Percentiles rank a stretch among this genome's conserved stretches.
Conservation (phyloP, 805 yeast species). For the Metschnikowia kofuensis region DNA sequence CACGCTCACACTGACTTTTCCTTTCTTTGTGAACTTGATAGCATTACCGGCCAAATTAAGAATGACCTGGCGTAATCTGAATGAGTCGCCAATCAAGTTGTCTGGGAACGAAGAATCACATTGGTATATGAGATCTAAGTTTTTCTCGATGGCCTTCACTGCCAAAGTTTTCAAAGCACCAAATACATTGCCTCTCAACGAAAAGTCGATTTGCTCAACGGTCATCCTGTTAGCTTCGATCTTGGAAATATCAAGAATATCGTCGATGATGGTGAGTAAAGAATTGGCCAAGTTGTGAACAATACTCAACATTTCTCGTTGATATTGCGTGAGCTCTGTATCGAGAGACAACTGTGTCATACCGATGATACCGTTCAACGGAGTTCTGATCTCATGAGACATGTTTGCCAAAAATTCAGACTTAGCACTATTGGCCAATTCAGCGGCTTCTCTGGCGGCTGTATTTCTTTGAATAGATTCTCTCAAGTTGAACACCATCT, state of each 20-base stretch:
- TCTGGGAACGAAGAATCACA: slow-evolving; percentile 89
- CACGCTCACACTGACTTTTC: slow-evolving; percentile 76
- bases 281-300: slow-evolving; percentile 88
- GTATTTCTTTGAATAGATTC: slow-evolving; percentile 90
- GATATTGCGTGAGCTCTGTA: slow-evolving; percentile 86
- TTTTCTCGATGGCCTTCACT: slow-evolving; percentile 85
- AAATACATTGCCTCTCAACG: slow-evolving; percentile 81
- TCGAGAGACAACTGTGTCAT: slow-evolving; percentile 89
- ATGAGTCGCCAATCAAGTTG: slow-evolving; percentile 82
- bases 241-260: slow-evolving; percentile 86
- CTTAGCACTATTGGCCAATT: slow-evolving; percentile 82
- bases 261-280: slow-evolving; percentile 81
- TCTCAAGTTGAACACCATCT: slow-evolving; percentile 71
- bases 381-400: slow-evolving; percentile 83
- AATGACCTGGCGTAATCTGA: slow-evolving; percentile 83
- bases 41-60: slow-evolving; percentile 87
- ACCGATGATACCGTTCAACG: slow-evolving; percentile 90
- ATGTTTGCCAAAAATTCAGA: slow-evolving; percentile 88
- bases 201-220: slow-evolving; percentile 83
- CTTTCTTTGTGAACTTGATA: slow-evolving; percentile 79
- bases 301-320: slow-evolving; percentile 85
- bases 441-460: slow-evolving; percentile 93
- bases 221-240: slow-evolving; percentile 94
- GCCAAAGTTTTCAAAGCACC: slow-evolving; percentile 89
- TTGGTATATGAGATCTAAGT: slow-evolving; percentile 72